phyloP scores from a whole-genome alignment of 1,139 yeast species.

The Lodderomyces parapsilosis region DNA sequence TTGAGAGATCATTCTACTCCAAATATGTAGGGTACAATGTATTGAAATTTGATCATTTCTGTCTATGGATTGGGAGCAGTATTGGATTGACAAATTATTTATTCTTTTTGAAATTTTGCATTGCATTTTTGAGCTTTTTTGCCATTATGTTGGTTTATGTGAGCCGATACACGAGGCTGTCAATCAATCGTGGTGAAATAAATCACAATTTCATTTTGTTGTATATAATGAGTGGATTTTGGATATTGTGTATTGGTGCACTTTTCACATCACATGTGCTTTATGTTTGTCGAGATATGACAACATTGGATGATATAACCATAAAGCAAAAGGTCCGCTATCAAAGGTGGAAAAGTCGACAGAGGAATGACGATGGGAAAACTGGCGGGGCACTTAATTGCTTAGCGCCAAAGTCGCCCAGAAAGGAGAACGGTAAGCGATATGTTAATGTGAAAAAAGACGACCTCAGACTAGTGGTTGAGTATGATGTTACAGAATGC shows the following conservation, averaged over 20 bases:
- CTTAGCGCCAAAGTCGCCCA: conserved; percentile 17
- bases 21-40: conserved; percentile 45
- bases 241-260: conserved; percentile 41
- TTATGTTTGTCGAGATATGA: conserved; percentile 41
- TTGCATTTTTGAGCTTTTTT: conserved; percentile 34
- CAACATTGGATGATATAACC: conserved; percentile 43
- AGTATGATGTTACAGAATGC: conserved; percentile 22
- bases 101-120: conserved; percentile 49
- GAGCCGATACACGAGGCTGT: conserved; percentile 26
- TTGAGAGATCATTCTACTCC: conserved; percentile 58
- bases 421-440: conserved; percentile 31
- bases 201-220: conserved; percentile 49
- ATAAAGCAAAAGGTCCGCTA: conserved; percentile 25
- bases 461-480: conserved; percentile 29
- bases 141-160: conserved; percentile 25
- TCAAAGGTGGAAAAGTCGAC: conserved; percentile 18
- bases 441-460: conserved; percentile 30
- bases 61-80: conserved; percentile 60
- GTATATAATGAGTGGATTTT: conserved; percentile 38
- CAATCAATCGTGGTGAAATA: conserved; percentile 18
- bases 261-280: conserved; percentile 35
- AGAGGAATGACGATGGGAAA: conserved; percentile 7
- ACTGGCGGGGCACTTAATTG: conserved; percentile 1
- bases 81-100: conserved; percentile 57
- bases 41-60: conserved; percentile 64